Evolutionary conservation across 805 yeast species (phyloP).

Genomic region (Schwanniomyces occidentalis): DNA sequence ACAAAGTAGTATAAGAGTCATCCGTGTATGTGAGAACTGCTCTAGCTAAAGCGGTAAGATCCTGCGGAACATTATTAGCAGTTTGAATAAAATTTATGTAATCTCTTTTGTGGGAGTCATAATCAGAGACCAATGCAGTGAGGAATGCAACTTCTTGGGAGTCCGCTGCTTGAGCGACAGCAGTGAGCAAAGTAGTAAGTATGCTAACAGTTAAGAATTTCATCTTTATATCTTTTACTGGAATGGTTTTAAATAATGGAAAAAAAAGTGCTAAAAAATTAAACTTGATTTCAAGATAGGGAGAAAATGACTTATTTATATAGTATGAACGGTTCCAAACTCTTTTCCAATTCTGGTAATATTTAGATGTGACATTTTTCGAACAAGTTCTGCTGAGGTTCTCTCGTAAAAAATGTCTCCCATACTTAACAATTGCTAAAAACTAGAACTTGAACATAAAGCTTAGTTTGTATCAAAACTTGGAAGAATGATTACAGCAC

Average conservation of each 20-base stretch:
- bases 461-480: conserved; percentile 1
- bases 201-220: conserved; percentile 14
- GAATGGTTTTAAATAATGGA: conserved; percentile 1
- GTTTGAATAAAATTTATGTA: conserved; percentile 17
- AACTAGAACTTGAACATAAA: conserved; percentile 1
- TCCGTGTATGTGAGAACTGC: conserved; percentile 33
- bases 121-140: conserved; percentile 39
- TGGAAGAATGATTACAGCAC: too few relatives aligned
- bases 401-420: too few relatives aligned
- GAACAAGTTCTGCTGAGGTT: too few relatives aligned
- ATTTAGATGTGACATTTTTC: too few relatives aligned
- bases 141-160: conserved; percentile 27
- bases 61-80: background rate
- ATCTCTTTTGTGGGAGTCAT: conserved; percentile 20
- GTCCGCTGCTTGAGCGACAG: conserved; percentile 21
- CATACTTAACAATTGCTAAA: background rate
- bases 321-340: too few relatives aligned
- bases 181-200: conserved; percentile 14
- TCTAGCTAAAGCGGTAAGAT: background rate
- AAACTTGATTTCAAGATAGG: too few relatives aligned
- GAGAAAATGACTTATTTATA: too few relatives aligned
- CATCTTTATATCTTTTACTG: conserved; percentile 13
- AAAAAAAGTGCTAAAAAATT: background rate
- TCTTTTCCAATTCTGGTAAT: too few relatives aligned
- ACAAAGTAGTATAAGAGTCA: conserved; percentile 38